phyloP scores from a whole-genome alignment of 495 filamentous ascomycete species.

The Trichoderma asperelloides region DNA sequence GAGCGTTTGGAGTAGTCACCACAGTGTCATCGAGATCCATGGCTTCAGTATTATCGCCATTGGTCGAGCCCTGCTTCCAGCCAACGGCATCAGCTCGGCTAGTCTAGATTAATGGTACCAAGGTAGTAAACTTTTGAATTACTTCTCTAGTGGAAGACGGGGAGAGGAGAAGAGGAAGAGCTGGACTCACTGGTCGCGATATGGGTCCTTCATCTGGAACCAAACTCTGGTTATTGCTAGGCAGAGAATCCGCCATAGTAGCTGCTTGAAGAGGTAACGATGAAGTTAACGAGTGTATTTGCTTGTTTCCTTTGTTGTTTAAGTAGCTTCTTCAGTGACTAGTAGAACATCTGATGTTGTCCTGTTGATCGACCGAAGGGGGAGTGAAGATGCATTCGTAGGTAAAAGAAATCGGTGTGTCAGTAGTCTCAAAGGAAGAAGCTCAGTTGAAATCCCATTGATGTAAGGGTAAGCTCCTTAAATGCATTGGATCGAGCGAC shows the following conservation, averaged over 20 bases:
- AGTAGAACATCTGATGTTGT: no score
- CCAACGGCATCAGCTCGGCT: neutral
- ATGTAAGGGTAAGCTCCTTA: no score
- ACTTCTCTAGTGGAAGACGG: neutral
- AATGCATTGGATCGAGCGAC: no score
- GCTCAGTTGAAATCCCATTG: no score
- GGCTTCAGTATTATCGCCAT: neutral
- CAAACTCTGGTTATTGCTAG: neutral
- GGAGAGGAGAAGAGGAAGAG: neutral
- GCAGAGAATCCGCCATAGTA: neutral
- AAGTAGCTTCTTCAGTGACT: no score
- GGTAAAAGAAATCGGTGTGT: no score
- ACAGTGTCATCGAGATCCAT: neutral
- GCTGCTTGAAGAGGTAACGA: neutral
- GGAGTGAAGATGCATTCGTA: no score
- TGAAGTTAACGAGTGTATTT: neutral
- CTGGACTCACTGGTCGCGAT: neutral
- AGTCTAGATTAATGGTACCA: neutral
- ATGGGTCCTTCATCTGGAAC: neutral
- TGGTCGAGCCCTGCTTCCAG: neutral
- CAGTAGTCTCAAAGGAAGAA: no score
- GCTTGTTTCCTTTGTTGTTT: neutral
- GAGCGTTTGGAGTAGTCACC: neutral
- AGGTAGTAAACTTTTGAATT: neutral
- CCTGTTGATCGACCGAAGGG: no score